Evolutionary conservation across 441 rosid genomes (phyloP).

Genomic region (Melastoma candidum): DNA sequence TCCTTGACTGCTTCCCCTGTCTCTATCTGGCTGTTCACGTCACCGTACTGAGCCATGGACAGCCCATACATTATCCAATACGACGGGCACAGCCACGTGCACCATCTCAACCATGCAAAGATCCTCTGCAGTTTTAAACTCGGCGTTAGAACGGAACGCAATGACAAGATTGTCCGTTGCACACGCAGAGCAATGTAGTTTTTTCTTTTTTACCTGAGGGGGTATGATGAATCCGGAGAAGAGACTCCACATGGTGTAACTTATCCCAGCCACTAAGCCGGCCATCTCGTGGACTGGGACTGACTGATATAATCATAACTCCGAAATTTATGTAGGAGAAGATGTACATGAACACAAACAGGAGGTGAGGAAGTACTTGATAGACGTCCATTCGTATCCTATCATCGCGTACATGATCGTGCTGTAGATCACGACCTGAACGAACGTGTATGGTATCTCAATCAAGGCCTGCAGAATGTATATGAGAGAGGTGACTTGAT

Average conservation of each 20-base stretch:
- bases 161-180: too few species aligned
- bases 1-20: slow-evolving; percentile 10
- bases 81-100: slow-evolving; percentile 4
- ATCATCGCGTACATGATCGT: neutral
- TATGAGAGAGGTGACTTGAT: too few species aligned
- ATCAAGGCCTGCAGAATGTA: slow-evolving; percentile 1
- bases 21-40: neutral
- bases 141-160: neutral
- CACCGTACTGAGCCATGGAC: slow-evolving; percentile 7
- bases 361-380: slow-evolving; percentile 2
- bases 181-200: too few species aligned
- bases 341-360: slow-evolving; percentile 6
- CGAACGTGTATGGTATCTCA: slow-evolving; percentile 2
- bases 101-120: slow-evolving; percentile 12
- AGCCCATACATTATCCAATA: slow-evolving; percentile 8
- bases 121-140: slow-evolving; percentile 5
- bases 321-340: slow-evolving; percentile 10
- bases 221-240: slow-evolving; percentile 12
- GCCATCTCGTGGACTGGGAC: slow-evolving; percentile 5
- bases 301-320: slow-evolving; percentile 9
- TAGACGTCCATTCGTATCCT: slow-evolving; percentile 4
- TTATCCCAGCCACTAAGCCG: neutral
- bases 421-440: neutral
- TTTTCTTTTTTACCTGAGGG: slow-evolving; percentile 1
- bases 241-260: slow-evolving; percentile 8